Base-by-base conservation (phyloP, 257 asterid genomes). In the Plantago elongata region DNA sequence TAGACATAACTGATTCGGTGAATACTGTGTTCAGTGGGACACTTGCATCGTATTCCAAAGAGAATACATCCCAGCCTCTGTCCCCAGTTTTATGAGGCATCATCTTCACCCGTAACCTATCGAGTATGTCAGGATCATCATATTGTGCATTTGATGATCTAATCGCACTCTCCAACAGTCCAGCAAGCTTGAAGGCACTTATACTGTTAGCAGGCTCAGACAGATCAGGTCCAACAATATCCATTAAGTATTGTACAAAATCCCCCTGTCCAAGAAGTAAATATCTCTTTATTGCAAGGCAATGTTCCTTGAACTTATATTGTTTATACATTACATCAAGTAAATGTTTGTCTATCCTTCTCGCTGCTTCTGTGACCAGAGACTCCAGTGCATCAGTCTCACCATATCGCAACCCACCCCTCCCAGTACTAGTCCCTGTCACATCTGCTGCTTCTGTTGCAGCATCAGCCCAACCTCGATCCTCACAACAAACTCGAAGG, bases 51-150 rank as follows among this genome's bases (percentile, higher is more conserved):
- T 89, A 93, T 74, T 93, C 99, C 84, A 93, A 69, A 8, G 99
- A 93, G 72, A 89, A 93, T 51, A 93, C 99, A 74, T 93, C 99
- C 99, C 99, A 93, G 45, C 97, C 99, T 78, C 88, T 85, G 65
- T 93, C 99, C 62, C 99, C 99, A 0, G 87, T 64, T 62, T 85
- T 87, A 75, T 89, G 97, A 7, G 95, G 99, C 95, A 93, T 80
- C 96, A 93, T 83, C 77, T 89, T 93, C 67, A 93, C 97, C 78
- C 96, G 80, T 75, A 93, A 77, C 70, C 97, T 78, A 60, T 90
- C 92, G 18, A 90, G 88, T 72, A 93, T 78, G 74, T 89, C 97
- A 57, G 81, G 83, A 74, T 88, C 97, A 69, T 93, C 99, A 37
- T 89, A 93, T 69, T 93, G 99, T 5, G 97, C 99, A 71, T 85